Evolutionary conservation across 2,329 filamentous ascomycete species (phyloP).

Genomic region (Colletotrichum lentis): DNA sequence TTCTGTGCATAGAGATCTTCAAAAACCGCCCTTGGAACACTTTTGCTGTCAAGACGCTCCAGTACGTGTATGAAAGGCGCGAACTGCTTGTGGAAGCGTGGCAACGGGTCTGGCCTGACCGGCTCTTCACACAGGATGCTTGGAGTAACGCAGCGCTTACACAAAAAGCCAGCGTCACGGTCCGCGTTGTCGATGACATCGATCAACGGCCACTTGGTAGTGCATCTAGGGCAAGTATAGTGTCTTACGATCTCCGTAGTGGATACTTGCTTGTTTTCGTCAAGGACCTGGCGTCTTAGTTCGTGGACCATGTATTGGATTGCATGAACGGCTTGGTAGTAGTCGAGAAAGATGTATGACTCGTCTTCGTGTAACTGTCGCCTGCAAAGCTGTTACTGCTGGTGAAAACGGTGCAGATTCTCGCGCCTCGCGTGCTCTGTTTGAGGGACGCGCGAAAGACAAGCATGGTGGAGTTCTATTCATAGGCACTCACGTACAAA

Average conservation of each 20-base stretch:
- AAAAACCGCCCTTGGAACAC: neutral
- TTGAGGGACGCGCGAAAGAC: neutral
- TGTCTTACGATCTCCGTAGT: neutral
- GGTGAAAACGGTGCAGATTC: neutral
- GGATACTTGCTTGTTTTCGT: neutral
- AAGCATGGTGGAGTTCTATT: neutral
- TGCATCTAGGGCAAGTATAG: neutral
- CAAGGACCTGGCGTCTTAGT: neutral
- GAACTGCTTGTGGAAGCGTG: neutral
- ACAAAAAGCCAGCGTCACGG: neutral
- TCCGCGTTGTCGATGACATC: constrained; percentile 2
- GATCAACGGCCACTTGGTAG: neutral
- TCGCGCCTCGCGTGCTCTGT: neutral
- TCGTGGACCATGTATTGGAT: neutral
- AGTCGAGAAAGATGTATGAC: constrained; percentile 2
- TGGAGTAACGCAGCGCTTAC: neutral
- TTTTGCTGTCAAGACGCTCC: neutral
- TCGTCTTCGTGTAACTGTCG: neutral
- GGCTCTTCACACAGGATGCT: neutral
- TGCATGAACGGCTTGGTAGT: neutral
- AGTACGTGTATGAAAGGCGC: neutral
- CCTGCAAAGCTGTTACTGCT: neutral
- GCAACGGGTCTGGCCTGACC: neutral
- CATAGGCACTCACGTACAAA: neutral
- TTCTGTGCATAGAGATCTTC: neutral